Evolutionary conservation across 345 rosid genomes (phyloP), one percentile per base, ranked within the genome.

Genomic region (Lepidium aucheri): DNA sequence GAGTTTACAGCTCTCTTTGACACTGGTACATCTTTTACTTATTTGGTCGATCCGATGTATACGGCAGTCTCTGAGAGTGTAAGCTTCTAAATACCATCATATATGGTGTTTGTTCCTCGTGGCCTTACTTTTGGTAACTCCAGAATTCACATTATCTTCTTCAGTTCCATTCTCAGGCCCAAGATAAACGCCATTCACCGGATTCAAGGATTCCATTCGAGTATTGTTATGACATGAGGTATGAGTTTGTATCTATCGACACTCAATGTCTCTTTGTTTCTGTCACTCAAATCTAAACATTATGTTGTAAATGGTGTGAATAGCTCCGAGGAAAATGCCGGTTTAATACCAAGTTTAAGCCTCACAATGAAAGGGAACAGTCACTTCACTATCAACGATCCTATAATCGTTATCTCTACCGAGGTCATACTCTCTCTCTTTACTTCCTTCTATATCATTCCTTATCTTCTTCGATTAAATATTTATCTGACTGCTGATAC

Each of bases 1-100:
- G 86, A 88, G 60, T 68, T 85, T 35, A 79, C 94, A 0, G 80
- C 95, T 47, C 90, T 85, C 58, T 90, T 93, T 73, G 86, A 88
- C 76, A 82, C 95, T 8, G 84, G 95, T n/a, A 90, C 97, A 59
- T 88, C 97, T 2, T 94, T 94, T 69, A 88, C 95, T 12, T 88
- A 85, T 76, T 69, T 90, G 76, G 82, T 80, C 26, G 88, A 82
- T 51, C 85, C 92, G 6, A 61, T 77, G 52, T 88, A 85, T 56
- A 69, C 84, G 35, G 75, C 58, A 67, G 78, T 94, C 47, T 54
- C 83, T 0, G 83, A 84, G 68, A 83, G 74, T 63, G 95, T 84
- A 81, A 60, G 95, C 70, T 78, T 62, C 69, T 67, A 60, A 26
- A 34, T 60, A 39, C 33, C 45, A 61, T 43, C 11, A 28, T 39